Evolutionary conservation across 2,329 filamentous ascomycete species (phyloP), one percentile per base, ranked within the genome.

Genomic region (Phoma sp.): DNA sequence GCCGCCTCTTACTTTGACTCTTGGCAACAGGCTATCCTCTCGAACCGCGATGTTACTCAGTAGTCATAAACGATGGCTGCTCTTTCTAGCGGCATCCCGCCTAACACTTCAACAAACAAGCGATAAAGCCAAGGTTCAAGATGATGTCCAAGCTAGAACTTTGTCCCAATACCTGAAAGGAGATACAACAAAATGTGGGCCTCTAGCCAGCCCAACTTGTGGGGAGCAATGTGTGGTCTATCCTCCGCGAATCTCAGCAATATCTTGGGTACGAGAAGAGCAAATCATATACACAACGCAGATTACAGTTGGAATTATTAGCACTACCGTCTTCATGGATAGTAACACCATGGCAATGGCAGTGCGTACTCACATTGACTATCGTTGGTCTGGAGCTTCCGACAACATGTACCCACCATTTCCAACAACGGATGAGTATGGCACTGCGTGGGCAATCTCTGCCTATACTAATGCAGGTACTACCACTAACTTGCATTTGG

Each of bases 251-350:
- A 21, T 47, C 4, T 47, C 43, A 3, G 52, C 49, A 1, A 32
- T 64, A 5, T 58, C 49, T 25, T 68, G 63, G 65, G 48, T 66
- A 14, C 59, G 55, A 15, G 40, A 57, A 36, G 47, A 40, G 5
- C 47, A 66, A 30, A 58, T 68, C 17, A 38, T 58, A 1, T 64
- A 60, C 37, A 62, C 59, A 2, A 53, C 45, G 5, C 52, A 47
- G 17, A 42, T 68, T n/a, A 58, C 53, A 2, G 60, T 64, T 15
- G 65, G 58, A 5, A 65, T 59, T 15, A 43, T 64, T 14, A 45
- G 28, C 15, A 33, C 49, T n/a, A 34, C 53, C 2, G 56, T 61
- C 26, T 32, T 39, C 10, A 25, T 47, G 5, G 17, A 37, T 30
- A 18, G 32, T n/a, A 10, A 25, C 3, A 28, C 9, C 4, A 10